A percentile compares a stretch with the other conserved stretches of the same genome.
Evolutionary conservation across 495 filamentous ascomycete genomes (phyloP).

Genomic region (Chaetomidium leptoderma): DNA sequence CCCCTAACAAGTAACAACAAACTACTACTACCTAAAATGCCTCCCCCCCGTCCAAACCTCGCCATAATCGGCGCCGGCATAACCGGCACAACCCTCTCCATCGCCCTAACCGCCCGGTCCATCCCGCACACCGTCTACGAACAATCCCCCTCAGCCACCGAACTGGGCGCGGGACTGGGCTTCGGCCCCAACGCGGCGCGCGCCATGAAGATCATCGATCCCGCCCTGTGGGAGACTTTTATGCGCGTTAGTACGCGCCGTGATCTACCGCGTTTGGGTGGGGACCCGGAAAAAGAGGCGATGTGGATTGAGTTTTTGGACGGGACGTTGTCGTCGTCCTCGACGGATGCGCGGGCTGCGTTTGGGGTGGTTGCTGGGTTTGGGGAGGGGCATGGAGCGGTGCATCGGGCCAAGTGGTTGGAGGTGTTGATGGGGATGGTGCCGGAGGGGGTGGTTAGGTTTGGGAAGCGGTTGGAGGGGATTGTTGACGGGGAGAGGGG

Average conservation of each 20-base stretch:
- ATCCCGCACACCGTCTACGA: constrained; percentile 54
- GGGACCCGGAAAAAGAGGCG: background rate
- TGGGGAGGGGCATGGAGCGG: constrained; percentile 31
- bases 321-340: constrained; percentile 10
- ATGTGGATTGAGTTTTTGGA: constrained; percentile 26
- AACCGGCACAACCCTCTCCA: constrained; percentile 49
- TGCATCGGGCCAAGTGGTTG: constrained; percentile 57
- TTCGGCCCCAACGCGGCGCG: constrained; percentile 56
- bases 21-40: background rate
- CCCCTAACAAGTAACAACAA: background rate
- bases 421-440: constrained; percentile 55
- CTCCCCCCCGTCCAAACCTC: constrained; percentile 29
- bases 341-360: constrained; percentile 4
- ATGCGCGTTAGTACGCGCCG: constrained; percentile 14
- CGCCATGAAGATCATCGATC: constrained; percentile 45
- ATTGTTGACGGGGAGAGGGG: constrained; percentile 35
- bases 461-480: constrained; percentile 42
- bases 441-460: constrained; percentile 41
- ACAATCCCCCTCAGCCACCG: constrained; percentile 43
- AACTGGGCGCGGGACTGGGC: constrained; percentile 60
- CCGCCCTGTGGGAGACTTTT: constrained; percentile 8
- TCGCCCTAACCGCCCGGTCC: constrained; percentile 37
- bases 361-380: constrained; percentile 26
- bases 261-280: background rate
- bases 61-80: constrained; percentile 57